Percentiles rank a stretch among this genome's conserved stretches.
These are phyloP conservation scores for Syncephalastrum contaminatum DNA, from an alignment of 371 early-diverging fungal genomes.

Conservation along the genomic window DNA sequence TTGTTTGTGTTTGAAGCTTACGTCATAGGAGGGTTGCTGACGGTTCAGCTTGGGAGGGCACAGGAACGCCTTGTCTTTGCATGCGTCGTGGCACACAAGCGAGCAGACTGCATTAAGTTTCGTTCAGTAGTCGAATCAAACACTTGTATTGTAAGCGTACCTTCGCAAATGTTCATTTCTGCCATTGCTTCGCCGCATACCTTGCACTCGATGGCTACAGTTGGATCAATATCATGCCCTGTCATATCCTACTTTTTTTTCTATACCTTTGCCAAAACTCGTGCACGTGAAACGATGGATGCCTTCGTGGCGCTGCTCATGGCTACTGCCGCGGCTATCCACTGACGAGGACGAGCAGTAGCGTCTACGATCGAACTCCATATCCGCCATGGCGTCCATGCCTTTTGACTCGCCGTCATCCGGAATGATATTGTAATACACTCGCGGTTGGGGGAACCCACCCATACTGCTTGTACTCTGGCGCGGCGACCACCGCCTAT, in stretches of 20 bases:
- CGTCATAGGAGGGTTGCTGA: slow-evolving; percentile 35
- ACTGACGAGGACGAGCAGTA: background rate
- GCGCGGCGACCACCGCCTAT: no score
- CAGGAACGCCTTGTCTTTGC: slow-evolving; percentile 23
- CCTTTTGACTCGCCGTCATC: slow-evolving; percentile 4
- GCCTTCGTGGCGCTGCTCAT: background rate
- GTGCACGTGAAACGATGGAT: slow-evolving; percentile 8
- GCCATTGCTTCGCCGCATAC: slow-evolving; percentile 35
- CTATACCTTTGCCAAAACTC: slow-evolving; percentile 8
- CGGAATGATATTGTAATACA: slow-evolving; percentile 18
- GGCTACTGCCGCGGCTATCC: background rate
- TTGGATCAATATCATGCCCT: background rate
- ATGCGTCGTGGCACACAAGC: slow-evolving; percentile 38
- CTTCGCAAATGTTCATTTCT: slow-evolving; percentile 36
- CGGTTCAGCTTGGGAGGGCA: slow-evolving; percentile 33
- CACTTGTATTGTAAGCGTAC: slow-evolving; percentile 10
- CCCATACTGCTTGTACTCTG: no score
- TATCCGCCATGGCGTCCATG: no score
- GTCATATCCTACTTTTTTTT: slow-evolving; percentile 9
- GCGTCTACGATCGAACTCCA: no score
- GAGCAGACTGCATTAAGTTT: slow-evolving; percentile 29
- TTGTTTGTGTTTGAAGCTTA: slow-evolving; percentile 9
- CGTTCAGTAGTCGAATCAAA: background rate
- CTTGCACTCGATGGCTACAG: slow-evolving; percentile 37
- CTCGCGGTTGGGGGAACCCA: slow-evolving; percentile 2